These are phyloP conservation scores for Otatea glauca DNA, from an alignment of 176 grass and related monocot genomes.

Conservation along the genomic window DNA sequence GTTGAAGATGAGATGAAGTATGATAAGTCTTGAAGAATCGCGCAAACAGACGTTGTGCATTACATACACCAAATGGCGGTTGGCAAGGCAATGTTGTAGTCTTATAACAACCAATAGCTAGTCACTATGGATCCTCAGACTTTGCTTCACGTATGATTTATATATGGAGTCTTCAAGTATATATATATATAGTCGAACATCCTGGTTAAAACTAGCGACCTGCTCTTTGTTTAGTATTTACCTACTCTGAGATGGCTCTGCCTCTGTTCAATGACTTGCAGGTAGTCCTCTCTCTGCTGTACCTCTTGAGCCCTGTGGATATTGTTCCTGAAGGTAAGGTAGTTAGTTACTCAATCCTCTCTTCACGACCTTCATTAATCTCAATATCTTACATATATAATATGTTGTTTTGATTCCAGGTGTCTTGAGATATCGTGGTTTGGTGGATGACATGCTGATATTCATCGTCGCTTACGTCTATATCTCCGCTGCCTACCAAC, in stretches of 20 bases:
- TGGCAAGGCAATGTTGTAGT: neutral
- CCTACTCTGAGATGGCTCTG: neutral
- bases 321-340: slow-evolving; percentile 22
- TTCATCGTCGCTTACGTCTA: neutral
- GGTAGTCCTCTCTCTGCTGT: neutral
- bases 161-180: neutral
- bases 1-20: neutral
- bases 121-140: neutral
- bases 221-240: too few relatives aligned
- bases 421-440: neutral
- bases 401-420: neutral
- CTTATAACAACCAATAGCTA: neutral
- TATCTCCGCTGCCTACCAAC: neutral
- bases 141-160: neutral
- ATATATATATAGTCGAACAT: neutral
- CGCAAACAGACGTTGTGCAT: neutral
- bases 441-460: slow-evolving; percentile 28
- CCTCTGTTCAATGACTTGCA: neutral
- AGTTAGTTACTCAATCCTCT: neutral
- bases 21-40: too few relatives aligned
- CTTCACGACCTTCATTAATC: too few relatives aligned
- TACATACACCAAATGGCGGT: neutral
- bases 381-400: neutral
- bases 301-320: slow-evolving; percentile 14
- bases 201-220: neutral